Evolutionary conservation across 495 filamentous ascomycete species (phyloP).

Genomic region (Neurospora sp.): DNA sequence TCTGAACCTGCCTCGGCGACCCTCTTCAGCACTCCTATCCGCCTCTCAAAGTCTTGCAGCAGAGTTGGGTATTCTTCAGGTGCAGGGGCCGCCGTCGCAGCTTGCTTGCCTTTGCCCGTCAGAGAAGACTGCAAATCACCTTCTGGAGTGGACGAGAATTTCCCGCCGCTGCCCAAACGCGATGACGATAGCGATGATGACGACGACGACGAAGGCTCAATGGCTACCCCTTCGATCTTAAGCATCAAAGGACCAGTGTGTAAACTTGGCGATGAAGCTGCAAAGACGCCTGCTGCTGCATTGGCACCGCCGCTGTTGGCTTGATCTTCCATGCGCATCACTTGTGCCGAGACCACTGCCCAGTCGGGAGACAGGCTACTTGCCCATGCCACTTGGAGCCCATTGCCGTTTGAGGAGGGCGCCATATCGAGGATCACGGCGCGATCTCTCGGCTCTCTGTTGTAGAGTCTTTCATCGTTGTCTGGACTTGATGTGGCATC

Average conservation of each 20-base stretch:
- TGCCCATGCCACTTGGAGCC: conserved; percentile 34
- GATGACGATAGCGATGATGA: not conserved
- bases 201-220: conserved; percentile 20
- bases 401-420: conserved; percentile 34
- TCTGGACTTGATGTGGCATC: conserved; percentile 5
- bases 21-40: conserved; percentile 44
- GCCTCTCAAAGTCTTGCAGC: conserved; percentile 57
- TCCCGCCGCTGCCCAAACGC: conserved; percentile 6
- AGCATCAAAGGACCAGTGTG: conserved; percentile 44
- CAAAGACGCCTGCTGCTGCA: conserved; percentile 9
- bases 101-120: conserved; percentile 15
- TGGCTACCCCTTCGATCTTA: conserved; percentile 48
- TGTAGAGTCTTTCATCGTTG: not conserved
- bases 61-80: conserved; percentile 42
- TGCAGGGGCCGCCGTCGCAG: conserved; percentile 9
- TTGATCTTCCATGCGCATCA: conserved; percentile 30
- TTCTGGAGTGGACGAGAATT: conserved; percentile 15
- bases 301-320: conserved; percentile 11
- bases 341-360: conserved; percentile 32
- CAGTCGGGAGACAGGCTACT: conserved; percentile 37
- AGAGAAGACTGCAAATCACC: conserved; percentile 16
- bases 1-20: conserved; percentile 37
- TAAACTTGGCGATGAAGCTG: not conserved
- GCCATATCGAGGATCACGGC: conserved; percentile 47
- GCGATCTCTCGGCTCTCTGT: conserved; percentile 27